Conservation (phyloP, 2,329 filamentous ascomycete genomes). For the Colletotrichum sansevieriae region DNA sequence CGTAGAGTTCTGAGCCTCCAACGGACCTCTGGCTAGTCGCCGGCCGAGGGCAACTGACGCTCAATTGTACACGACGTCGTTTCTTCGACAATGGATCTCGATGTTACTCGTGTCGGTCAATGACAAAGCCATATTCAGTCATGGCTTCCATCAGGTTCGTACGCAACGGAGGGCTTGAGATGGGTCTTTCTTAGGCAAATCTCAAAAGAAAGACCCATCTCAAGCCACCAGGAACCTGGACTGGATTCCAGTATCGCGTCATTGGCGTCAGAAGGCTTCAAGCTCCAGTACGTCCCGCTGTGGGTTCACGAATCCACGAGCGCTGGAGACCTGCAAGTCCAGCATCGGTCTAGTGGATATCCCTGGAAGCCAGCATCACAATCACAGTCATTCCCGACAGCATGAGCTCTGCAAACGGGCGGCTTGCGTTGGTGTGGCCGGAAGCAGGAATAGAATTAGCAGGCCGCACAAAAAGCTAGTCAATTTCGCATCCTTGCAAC, state of each 20-base stretch:
- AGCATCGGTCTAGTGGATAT: conserved; percentile 8
- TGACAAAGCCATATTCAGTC: background rate
- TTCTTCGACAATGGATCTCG: background rate
- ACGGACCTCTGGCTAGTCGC: conserved; percentile 9
- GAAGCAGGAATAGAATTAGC: conserved; percentile 6
- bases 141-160: background rate
- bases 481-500: conserved; percentile 32
- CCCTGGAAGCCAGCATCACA: background rate
- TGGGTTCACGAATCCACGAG: conserved; percentile 11
- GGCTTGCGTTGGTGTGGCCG: conserved; percentile 19
- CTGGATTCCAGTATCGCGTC: background rate
- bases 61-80: background rate
- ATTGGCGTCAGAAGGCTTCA: background rate
- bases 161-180: no score
- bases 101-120: background rate
- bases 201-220: background rate
- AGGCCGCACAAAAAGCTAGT: conserved; percentile 1
- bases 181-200: background rate
- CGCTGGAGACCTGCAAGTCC: conserved; percentile 14
- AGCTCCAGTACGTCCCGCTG: conserved; percentile 7
- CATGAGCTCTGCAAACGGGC: conserved; percentile 35
- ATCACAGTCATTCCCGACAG: background rate
- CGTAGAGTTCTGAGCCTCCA: background rate
- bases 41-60: conserved; percentile 11
- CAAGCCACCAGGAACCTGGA: background rate